Evolutionary conservation across 2,329 filamentous ascomycete species (phyloP).

Genomic region (Epicoccum nigrum): DNA sequence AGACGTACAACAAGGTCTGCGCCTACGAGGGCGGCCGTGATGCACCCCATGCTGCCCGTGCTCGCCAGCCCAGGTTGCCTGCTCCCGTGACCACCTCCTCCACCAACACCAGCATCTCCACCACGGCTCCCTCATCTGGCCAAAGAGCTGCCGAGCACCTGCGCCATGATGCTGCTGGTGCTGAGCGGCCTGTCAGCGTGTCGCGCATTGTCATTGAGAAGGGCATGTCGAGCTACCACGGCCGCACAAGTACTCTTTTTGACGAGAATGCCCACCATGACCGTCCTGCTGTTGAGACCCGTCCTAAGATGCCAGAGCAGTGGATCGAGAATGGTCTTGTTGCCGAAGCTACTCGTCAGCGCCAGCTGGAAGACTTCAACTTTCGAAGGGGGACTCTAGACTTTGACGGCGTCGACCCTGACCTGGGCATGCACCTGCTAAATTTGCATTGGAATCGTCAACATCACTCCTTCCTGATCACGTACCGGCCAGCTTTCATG

Average conservation of each 20-base stretch:
- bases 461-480: slow-evolving; percentile 56
- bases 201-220: slow-evolving; percentile 50
- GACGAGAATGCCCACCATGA: slow-evolving; percentile 46
- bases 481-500: slow-evolving; percentile 57
- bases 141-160: not conserved
- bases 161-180: not conserved
- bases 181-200: slow-evolving; percentile 22
- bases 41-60: slow-evolving; percentile 25
- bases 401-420: slow-evolving; percentile 62
- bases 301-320: slow-evolving; percentile 37
- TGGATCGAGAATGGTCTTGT: slow-evolving; percentile 56
- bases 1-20: slow-evolving; percentile 53
- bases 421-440: slow-evolving; percentile 59
- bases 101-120: not conserved
- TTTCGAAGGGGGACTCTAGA: slow-evolving; percentile 55
- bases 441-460: slow-evolving; percentile 61
- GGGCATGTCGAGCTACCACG: slow-evolving; percentile 54
- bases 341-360: slow-evolving; percentile 55
- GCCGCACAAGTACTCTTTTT: slow-evolving; percentile 57
- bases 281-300: slow-evolving; percentile 18
- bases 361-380: slow-evolving; percentile 59
- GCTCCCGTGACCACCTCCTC: not conserved
- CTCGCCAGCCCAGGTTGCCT: slow-evolving; percentile 1
- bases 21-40: slow-evolving; percentile 40
- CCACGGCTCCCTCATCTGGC: not conserved